A percentile compares a stretch with the other conserved stretches of the same genome.
These are phyloP conservation scores for Talaromyces verruculosus DNA, from an alignment of 2,329 filamentous ascomycete species.

Conservation along the genomic window DNA sequence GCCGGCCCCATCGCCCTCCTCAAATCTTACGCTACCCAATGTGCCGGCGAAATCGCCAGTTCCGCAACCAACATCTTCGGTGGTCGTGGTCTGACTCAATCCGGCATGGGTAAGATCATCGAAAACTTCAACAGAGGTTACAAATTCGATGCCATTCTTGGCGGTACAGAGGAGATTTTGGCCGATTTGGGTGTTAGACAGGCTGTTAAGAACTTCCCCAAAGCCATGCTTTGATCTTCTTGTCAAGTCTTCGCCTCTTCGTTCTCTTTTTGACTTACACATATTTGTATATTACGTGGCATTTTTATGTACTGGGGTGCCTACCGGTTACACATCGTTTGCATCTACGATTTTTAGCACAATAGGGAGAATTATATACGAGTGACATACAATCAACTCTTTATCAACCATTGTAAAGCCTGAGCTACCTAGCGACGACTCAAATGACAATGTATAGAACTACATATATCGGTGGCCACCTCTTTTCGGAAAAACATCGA, in stretches of 20 bases:
- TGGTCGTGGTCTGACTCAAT: constrained; percentile 74
- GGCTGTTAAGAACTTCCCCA: constrained; percentile 80
- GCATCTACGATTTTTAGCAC: neutral
- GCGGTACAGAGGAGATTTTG: constrained; percentile 80
- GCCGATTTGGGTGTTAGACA: constrained; percentile 79
- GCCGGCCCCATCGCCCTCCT: constrained; percentile 79
- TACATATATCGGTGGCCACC: neutral
- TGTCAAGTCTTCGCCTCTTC: neutral
- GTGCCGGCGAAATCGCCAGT: constrained; percentile 79
- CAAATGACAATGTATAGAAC: neutral
- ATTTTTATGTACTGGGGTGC: neutral
- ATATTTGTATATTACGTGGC: neutral
- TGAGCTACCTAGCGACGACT: neutral
- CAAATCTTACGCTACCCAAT: constrained; percentile 74
- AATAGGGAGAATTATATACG: neutral
- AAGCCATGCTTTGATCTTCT: constrained; percentile 67
- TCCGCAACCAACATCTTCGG: constrained; percentile 85
- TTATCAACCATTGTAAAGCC: neutral
- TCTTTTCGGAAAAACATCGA: neutral
- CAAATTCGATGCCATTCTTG: constrained; percentile 77
- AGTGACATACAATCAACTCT: neutral
- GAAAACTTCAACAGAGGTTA: constrained; percentile 84
- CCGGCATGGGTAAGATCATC: constrained; percentile 77
- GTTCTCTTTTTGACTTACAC: neutral
- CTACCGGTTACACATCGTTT: neutral